These are phyloP conservation scores for Hemerocallis citrina DNA, from an alignment of 106 monocot genomes.

Conservation along the genomic window DNA sequence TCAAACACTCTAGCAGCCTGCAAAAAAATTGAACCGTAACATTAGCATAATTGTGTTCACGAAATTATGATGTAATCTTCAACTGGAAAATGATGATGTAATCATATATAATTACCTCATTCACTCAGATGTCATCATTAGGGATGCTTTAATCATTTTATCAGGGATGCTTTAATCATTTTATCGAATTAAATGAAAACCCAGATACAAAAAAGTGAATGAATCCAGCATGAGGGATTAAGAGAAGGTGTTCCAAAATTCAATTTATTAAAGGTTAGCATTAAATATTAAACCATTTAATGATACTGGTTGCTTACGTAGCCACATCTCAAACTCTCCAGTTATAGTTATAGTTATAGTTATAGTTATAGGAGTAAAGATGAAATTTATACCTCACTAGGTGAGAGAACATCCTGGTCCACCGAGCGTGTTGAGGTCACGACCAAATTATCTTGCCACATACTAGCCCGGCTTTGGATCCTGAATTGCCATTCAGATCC, in stretches of 20 bases:
- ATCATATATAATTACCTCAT: neutral
- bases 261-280: too few species aligned
- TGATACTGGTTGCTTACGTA: too few species aligned
- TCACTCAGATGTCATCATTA: neutral
- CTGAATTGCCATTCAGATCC: slow-evolving; percentile 99
- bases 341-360: too few species aligned
- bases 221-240: too few species aligned
- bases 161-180: too few species aligned
- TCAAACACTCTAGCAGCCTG: slow-evolving; percentile 99
- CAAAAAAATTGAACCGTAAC: neutral
- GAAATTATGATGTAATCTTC: neutral
- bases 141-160: neutral
- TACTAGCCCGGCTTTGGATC: slow-evolving; percentile 90
- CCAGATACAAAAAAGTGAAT: too few species aligned
- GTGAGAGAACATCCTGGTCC: slow-evolving; percentile 94
- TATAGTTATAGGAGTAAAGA: neutral
- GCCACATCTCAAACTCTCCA: too few species aligned
- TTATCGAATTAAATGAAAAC: too few species aligned
- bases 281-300: too few species aligned
- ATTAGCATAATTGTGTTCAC: neutral
- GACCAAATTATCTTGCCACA: slow-evolving; percentile 91
- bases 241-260: too few species aligned
- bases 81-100: neutral
- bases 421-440: slow-evolving; percentile 95
- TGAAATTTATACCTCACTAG: slow-evolving; percentile 70